Base-by-base conservation (phyloP, 352 stramenopile species). In the Thraustotheca clavata region DNA sequence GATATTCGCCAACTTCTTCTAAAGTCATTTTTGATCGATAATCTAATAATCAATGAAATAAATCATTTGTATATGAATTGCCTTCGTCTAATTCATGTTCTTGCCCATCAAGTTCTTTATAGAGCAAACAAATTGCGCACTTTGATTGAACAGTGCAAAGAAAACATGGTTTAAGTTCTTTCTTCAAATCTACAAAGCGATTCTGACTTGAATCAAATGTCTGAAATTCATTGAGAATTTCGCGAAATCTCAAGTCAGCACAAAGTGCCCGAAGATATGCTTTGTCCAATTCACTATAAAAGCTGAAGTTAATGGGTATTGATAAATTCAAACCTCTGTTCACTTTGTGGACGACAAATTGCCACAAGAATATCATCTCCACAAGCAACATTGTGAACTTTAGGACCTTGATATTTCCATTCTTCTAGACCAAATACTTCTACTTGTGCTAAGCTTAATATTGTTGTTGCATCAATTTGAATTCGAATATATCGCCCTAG, bases 221-320 rank as follows among this genome's bases (percentile, higher is more conserved):
- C 38, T 85, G 79, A 27, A 89, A 62, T 48, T 92, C 80, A 38
- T 80, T 36, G 2, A 92, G 61, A 1, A 88, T 67, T 57, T 66
- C 74, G 7, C 78, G 22, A 69, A 49, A 76, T 1, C 71, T 72
- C 3, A 69, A 69, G 40, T 92, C 77, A 11, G 76, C 77, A 29
- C 79, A 74, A 8, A 83, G 59, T 6, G 79, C 79, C 18, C 79
- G 79, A 34, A 75, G 62, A 31, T 81, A 89, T 3, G 73, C 78
- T 26, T 87, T 78, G 20, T 74, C 75, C 49, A 90, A 26, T 18
- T 60, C 75, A 40, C 88, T 27, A 32, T 57, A 32, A 1, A 8
- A 60, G 26, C 0, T 9, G n/a, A 12, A 14, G 54, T 52, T 55
- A 31, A 24, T 9, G 9, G 32, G 2, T 59, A 1, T 57, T 40